Base-by-base conservation (phyloP, 345 rosid species). In the Lepidium sativum region DNA sequence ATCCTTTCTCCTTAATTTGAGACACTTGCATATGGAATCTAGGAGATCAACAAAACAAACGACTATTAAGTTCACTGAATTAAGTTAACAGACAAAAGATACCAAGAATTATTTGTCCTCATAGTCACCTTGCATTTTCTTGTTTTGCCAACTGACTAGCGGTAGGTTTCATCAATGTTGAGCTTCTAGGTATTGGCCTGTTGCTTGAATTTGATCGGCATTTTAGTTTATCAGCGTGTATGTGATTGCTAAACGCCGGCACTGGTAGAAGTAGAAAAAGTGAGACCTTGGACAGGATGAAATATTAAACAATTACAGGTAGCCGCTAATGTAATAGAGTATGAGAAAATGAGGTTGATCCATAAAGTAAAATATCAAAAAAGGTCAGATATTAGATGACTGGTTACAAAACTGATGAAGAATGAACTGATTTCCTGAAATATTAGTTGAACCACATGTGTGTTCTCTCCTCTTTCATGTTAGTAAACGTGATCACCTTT, bases 131-230 rank as follows among this genome's bases (percentile, higher is more conserved):
- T 27, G 83, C 56, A 68, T 32, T 62, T 74, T 78, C 84, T 80
- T 83, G 97, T 80, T 87, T 95, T 15, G 97, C 98, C 72, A 91
- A 76, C 65, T 75, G 70, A 65, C 99, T 86, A 75, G 85, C 88
- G 13, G 99, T 95, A 61, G 97, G 97, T 67, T 84, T 95, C 98
- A 95, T 83, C 78, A 91, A 79, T 70, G 96, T 91, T 68, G 99
- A 95, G 76, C 80, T 74, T 80, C 96, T 85, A 2, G 88, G 63
- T n/a, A 53, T 33, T 53, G 78, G 68, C 80, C 80, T 86, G 12
- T 9, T 49, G 21, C 60, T 47, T 21, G 81, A 68, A 75, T 77
- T 80, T 14, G 75, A 32, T 72, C 39, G 79, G 60, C 64, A 32
- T 59, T 80, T 85, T 16, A 57, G 60, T 65, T 70, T 80, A 66